phyloP scores from a whole-genome alignment of 805 yeast genomes.

The Kodamaea neixiangensis region DNA sequence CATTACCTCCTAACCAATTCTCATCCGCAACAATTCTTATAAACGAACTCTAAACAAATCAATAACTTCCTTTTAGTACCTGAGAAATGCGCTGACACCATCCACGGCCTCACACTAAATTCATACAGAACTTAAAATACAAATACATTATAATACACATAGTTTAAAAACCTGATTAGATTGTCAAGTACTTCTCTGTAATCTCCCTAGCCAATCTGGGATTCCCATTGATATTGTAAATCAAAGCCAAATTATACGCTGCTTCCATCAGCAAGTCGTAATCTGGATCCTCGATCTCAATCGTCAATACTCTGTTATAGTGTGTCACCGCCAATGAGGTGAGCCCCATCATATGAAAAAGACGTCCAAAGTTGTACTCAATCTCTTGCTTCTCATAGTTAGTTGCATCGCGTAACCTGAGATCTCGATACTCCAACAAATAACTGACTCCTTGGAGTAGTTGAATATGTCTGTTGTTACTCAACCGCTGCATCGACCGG shows the following conservation, averaged over 20 bases:
- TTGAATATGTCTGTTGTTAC: conserved; percentile 83
- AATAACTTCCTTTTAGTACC: too few species aligned
- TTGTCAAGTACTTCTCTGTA: conserved; percentile 63
- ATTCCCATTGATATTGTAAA: conserved; percentile 78
- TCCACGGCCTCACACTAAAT: too few species aligned
- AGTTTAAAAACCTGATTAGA: conserved; percentile 24
- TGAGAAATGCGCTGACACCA: too few species aligned
- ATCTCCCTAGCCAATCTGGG: conserved; percentile 59
- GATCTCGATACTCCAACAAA: conserved; percentile 66
- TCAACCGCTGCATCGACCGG: conserved; percentile 87
- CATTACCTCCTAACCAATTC: too few species aligned
- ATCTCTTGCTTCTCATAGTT: conserved; percentile 69
- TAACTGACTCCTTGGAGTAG: conserved; percentile 84
- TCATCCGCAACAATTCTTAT: too few species aligned
- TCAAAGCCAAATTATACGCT: conserved; percentile 78
- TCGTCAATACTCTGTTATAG: conserved; percentile 66
- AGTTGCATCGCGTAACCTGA: conserved; percentile 43
- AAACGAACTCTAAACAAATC: too few species aligned
- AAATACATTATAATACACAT: background rate
- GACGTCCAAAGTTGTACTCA: conserved; percentile 78
- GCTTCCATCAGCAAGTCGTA: conserved; percentile 73
- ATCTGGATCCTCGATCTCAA: conserved; percentile 39
- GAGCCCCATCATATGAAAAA: conserved; percentile 82
- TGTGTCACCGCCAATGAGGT: conserved; percentile 70
- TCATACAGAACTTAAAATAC: background rate